Conservation (phyloP, 2,329 filamentous ascomycete genomes). For the Microdochium trichocladiopsis region DNA sequence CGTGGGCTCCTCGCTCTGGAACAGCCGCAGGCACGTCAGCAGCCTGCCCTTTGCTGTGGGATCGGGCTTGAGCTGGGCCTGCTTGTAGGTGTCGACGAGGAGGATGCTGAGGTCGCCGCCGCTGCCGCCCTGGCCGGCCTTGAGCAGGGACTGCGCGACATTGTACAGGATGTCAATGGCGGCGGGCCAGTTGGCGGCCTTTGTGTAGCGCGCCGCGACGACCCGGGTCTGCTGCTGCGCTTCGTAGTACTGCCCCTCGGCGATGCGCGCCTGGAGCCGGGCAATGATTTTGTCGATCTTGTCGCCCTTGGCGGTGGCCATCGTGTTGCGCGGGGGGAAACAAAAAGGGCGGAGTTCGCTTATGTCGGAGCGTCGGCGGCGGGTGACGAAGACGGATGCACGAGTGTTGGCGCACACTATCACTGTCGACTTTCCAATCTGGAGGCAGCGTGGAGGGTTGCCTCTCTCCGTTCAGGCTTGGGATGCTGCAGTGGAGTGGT, state of each 20-base stretch:
- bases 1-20: constrained; percentile 77
- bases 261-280: constrained; percentile 76
- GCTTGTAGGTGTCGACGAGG: constrained; percentile 84
- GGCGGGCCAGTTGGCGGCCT: constrained; percentile 74
- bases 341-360: not conserved
- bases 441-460: not conserved
- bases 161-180: constrained; percentile 82
- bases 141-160: constrained; percentile 78
- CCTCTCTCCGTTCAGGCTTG: not conserved
- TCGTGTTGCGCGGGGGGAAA: not conserved
- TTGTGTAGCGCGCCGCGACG: constrained; percentile 88
- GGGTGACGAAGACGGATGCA: too few relatives aligned
- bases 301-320: constrained; percentile 22
- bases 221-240: constrained; percentile 97
- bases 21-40: constrained; percentile 72
- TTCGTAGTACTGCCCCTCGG: constrained; percentile 92
- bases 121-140: constrained; percentile 79
- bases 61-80: constrained; percentile 74
- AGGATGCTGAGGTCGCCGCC: constrained; percentile 86
- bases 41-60: constrained; percentile 67
- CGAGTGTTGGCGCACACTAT: too few relatives aligned
- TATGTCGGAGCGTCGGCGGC: too few relatives aligned
- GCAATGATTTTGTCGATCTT: constrained; percentile 52
- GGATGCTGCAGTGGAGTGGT: not conserved
- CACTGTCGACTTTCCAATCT: too few relatives aligned